Percentiles rank a stretch among this genome's conserved stretches.
These are phyloP conservation scores for Venturia asperata DNA, from an alignment of 2,329 filamentous ascomycete genomes.

Conservation along the genomic window DNA sequence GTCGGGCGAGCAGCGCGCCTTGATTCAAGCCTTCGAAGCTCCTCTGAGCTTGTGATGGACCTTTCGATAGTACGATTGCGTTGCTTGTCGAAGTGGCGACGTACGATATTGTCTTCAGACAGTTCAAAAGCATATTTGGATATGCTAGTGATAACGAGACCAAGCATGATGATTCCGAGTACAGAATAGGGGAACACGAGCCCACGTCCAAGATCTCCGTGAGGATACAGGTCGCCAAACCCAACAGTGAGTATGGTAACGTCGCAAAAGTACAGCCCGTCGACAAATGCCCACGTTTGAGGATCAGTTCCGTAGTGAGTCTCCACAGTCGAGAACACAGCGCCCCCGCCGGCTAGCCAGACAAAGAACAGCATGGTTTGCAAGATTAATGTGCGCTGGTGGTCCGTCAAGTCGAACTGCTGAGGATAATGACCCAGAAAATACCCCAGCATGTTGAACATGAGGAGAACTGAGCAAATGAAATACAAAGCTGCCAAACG, in stretches of 20 bases:
- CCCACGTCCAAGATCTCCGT: slow-evolving; percentile 53
- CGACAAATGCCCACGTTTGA: slow-evolving; percentile 62
- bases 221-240: slow-evolving; percentile 49
- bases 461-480: slow-evolving; percentile 66
- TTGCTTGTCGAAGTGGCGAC: slow-evolving; percentile 49
- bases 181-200: slow-evolving; percentile 79
- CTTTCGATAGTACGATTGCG: slow-evolving; percentile 49
- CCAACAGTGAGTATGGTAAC: slow-evolving; percentile 38
- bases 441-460: slow-evolving; percentile 73
- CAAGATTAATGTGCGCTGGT: slow-evolving; percentile 80
- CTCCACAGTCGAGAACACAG: slow-evolving; percentile 66
- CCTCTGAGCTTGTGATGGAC: slow-evolving; percentile 47
- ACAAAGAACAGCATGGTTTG: slow-evolving; percentile 82
- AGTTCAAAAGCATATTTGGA: slow-evolving; percentile 57
- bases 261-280: slow-evolving; percentile 50
- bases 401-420: slow-evolving; percentile 69
- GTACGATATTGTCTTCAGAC: slow-evolving; percentile 55
- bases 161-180: slow-evolving; percentile 74
- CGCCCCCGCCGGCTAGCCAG: slow-evolving; percentile 71
- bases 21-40: slow-evolving; percentile 36
- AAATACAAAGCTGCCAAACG: slow-evolving; percentile 58
- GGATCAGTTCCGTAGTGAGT: slow-evolving; percentile 28
- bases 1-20: slow-evolving; percentile 21
- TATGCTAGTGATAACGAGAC: slow-evolving; percentile 75
- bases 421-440: slow-evolving; percentile 66